Conservation (phyloP, 2,329 filamentous ascomycete genomes). For the Nigrospora osmanthi region DNA sequence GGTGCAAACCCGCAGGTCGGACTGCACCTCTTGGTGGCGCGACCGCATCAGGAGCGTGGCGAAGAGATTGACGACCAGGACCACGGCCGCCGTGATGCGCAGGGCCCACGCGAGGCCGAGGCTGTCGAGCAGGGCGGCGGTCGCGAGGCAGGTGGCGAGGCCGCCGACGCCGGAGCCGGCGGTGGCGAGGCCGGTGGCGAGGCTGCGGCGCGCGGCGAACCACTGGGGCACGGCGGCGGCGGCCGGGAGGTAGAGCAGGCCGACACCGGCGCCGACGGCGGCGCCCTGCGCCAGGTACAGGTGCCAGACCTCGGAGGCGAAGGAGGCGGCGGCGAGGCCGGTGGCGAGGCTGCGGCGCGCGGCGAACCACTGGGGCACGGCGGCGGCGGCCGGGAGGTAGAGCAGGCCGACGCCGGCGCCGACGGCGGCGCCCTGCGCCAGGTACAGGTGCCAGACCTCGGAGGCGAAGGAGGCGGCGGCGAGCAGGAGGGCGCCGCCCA, state of each 20-base stretch:
- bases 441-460: constrained; percentile 51
- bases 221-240: constrained; percentile 53
- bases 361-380: constrained; percentile 56
- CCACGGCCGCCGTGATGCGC: constrained; percentile 47
- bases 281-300: constrained; percentile 52
- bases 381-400: constrained; percentile 47
- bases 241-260: constrained; percentile 48
- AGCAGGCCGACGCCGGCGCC: constrained; percentile 54
- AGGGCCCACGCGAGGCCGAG: constrained; percentile 54
- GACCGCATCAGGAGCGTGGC: constrained; percentile 48
- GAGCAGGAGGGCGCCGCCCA: no score
- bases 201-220: constrained; percentile 49
- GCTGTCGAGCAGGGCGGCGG: constrained; percentile 47
- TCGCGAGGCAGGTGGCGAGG: constrained; percentile 47
- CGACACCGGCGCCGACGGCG: constrained; percentile 53
- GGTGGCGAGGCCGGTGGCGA: constrained; percentile 53
- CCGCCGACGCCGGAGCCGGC: constrained; percentile 53
- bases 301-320: constrained; percentile 48
- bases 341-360: constrained; percentile 51
- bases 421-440: constrained; percentile 51
- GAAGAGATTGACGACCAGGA: constrained; percentile 42
- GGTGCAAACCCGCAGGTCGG: constrained; percentile 30
- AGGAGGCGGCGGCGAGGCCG: constrained; percentile 44
- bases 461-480: constrained; percentile 44
- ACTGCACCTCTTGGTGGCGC: constrained; percentile 36